Base-by-base conservation (phyloP, 768 basidiomycete species). In the Pholiota microspora region DNA sequence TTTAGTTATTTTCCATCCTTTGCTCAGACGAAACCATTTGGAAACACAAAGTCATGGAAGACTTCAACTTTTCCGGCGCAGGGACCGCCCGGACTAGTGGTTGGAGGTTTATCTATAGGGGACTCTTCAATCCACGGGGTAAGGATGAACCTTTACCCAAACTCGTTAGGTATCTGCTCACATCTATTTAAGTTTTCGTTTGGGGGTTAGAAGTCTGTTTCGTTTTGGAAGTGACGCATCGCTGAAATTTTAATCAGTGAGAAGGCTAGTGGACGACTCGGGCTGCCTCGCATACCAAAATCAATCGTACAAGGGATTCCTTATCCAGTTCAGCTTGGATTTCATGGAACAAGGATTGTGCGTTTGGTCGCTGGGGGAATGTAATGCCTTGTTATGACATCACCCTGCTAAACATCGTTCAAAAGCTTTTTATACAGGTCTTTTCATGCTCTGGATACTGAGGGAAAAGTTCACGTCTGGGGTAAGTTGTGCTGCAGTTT, bases 371-470 rank as follows among this genome's bases (percentile, higher is more conserved):
- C 92, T 0, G 87, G 90, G 16, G 94, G 94, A 64, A 93, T 89
- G 92, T 90, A 63, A 42, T 70, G 28, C 24, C 49, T 51, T 42
- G 4, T 34, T 35, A 28, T 40, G 28, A 45, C n/a, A 25, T 52
- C 21, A 53, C 28, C 15, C 48, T 9, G 45, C 45, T 38, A 38
- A 45, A 18, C 15, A 45, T 21, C 46, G 34, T 29, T 56, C 49
- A 23, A 27, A 45, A 46, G 47, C 44, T 55, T 45, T 35, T 45
- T 13, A 31, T 18, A 27, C 55, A 94, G 91, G 91, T 90, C 86
- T 28, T 95, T 93, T 69, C 88, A 93, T 63, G 92, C 90, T 2
- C 71, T 95, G 35, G 89, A 94, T 67, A 84, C 89, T 1, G 68
- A 79, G 46, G 93, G 93, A 6, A 69, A 72, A 28, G 70, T 95